Evolutionary conservation across 2,329 filamentous ascomycete species (phyloP).

Genomic region (Diplodia sapinea): DNA sequence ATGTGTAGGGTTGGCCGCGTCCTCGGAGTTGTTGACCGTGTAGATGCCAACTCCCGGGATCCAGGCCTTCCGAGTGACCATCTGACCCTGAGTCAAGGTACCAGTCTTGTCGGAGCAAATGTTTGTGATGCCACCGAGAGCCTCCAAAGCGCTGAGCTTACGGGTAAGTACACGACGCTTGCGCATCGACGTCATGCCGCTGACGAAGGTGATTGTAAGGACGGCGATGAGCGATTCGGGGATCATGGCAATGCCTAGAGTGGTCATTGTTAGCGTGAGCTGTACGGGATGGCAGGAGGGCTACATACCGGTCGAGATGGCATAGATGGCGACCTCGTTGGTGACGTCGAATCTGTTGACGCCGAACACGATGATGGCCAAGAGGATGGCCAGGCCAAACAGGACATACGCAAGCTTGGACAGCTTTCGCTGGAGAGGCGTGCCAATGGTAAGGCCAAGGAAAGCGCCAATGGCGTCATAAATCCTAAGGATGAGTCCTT

Average conservation of each 20-base stretch:
- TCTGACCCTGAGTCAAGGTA: slow-evolving; percentile 47
- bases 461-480: slow-evolving; percentile 34
- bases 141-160: slow-evolving; percentile 46
- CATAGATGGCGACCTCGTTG: slow-evolving; percentile 47
- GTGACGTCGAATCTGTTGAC: slow-evolving; percentile 47
- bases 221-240: slow-evolving; percentile 42
- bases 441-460: slow-evolving; percentile 39
- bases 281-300: not conserved
- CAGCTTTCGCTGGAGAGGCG: slow-evolving; percentile 34
- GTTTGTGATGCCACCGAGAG: slow-evolving; percentile 46
- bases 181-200: slow-evolving; percentile 46
- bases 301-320: slow-evolving; percentile 40
- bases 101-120: slow-evolving; percentile 62
- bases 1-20: slow-evolving; percentile 43
- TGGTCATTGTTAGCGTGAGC: slow-evolving; percentile 26
- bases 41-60: slow-evolving; percentile 44
- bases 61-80: slow-evolving; percentile 46
- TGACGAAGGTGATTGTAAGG: slow-evolving; percentile 48
- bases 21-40: slow-evolving; percentile 40
- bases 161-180: slow-evolving; percentile 45
- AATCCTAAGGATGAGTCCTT: slow-evolving; percentile 32
- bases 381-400: slow-evolving; percentile 47
- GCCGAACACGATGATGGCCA: slow-evolving; percentile 46
- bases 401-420: slow-evolving; percentile 37
- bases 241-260: slow-evolving; percentile 44